Conservation (phyloP, 2,329 filamentous ascomycete genomes). For the Eurotiales sp. region DNA sequence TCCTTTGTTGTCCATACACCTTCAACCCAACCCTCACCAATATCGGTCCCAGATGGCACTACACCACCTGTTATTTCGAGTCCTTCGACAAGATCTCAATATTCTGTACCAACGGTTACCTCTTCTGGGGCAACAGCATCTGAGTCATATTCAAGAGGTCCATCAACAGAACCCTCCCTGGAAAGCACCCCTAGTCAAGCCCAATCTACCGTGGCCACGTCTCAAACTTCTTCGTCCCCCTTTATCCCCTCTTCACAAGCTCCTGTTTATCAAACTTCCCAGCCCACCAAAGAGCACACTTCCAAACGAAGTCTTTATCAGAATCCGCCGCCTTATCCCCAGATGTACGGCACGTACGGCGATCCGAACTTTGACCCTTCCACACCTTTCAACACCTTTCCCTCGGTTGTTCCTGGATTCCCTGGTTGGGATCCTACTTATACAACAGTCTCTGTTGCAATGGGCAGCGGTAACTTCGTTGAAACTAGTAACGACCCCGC, state of each 20-base stretch:
- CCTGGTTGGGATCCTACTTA: conserved; percentile 42
- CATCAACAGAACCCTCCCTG: conserved; percentile 29
- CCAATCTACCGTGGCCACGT: conserved; percentile 17
- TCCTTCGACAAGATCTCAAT: conserved; percentile 35
- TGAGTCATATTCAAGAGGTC: conserved; percentile 32
- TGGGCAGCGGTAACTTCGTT: conserved; percentile 32
- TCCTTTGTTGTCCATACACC: conserved; percentile 49
- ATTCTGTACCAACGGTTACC: conserved; percentile 29
- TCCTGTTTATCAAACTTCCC: conserved; percentile 16
- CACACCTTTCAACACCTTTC: conserved; percentile 38
- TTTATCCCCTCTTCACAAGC: conserved; percentile 19
- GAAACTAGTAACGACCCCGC: conserved; percentile 36
- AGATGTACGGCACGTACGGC: conserved; percentile 20
- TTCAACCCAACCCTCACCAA: conserved; percentile 41
- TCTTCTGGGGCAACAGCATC: conserved; percentile 25
- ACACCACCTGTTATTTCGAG: conserved; percentile 40
- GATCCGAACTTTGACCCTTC: conserved; percentile 33
- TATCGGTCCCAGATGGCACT: conserved; percentile 35
- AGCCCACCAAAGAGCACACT: conserved; percentile 14
- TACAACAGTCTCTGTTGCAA: conserved; percentile 34
- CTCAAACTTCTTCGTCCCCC: conserved; percentile 17
- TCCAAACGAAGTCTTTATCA: conserved; percentile 13
- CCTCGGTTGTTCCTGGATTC: conserved; percentile 37
- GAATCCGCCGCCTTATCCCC: conserved; percentile 20
- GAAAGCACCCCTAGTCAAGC: conserved; percentile 23